phyloP scores from a whole-genome alignment of 345 rosid genomes.

The Gossypium bickii region DNA sequence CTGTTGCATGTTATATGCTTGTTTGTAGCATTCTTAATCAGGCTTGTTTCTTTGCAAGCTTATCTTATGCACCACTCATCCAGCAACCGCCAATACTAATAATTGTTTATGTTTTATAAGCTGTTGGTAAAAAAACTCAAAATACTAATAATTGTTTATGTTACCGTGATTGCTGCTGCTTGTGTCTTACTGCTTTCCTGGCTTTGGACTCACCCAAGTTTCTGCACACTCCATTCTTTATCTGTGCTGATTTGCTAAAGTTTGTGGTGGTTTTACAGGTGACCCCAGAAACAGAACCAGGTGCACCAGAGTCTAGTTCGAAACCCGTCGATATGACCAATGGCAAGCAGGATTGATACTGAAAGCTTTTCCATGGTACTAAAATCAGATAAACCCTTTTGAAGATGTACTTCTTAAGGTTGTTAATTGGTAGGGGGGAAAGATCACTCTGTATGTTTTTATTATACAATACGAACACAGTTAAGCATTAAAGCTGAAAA shows the following conservation, averaged over 20 bases:
- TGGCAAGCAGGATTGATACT: conserved; percentile 30
- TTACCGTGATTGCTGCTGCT: background rate
- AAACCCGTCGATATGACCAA: conserved; percentile 19
- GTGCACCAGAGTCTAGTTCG: conserved; percentile 13
- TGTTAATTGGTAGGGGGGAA: background rate
- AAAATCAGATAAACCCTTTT: background rate
- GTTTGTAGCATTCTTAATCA: background rate
- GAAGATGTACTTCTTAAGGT: background rate
- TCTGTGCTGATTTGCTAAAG: background rate
- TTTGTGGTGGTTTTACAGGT: conserved; percentile 19
- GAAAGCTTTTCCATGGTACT: conserved; percentile 5
- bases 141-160: background rate
- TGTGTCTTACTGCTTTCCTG: background rate
- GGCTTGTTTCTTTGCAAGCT: background rate
- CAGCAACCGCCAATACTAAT: background rate
- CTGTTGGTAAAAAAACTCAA: background rate
- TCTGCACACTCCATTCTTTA: background rate
- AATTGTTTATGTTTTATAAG: background rate
- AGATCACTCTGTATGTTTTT: background rate
- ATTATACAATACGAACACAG: background rate
- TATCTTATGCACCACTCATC: background rate
- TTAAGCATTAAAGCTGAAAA: background rate
- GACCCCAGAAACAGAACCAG: conserved; percentile 22
- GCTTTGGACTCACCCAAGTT: background rate
- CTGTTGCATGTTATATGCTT: background rate